These are phyloP conservation scores for Allium sativum DNA, from an alignment of 106 monocot species.

Conservation along the genomic window DNA sequence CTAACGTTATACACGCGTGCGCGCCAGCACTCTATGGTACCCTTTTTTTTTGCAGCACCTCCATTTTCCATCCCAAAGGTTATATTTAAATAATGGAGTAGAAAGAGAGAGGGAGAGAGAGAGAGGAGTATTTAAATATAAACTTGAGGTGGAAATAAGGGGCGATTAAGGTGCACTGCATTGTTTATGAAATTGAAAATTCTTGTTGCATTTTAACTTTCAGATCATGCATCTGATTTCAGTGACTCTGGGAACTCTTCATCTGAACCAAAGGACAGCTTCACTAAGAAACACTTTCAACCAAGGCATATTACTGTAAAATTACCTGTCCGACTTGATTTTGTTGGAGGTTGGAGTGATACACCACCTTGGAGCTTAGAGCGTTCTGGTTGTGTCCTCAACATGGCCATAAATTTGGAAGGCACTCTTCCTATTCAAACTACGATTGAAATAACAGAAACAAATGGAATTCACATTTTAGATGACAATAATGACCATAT, in stretches of 20 bases:
- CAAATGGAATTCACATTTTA: conserved; percentile 41
- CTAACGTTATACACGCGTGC: too few species aligned
- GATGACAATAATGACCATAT: conserved; percentile 62
- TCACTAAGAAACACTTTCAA: conserved; percentile 10
- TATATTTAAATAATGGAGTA: too few species aligned
- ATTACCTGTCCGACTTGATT: conserved; percentile 86
- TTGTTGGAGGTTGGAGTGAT: conserved; percentile 98
- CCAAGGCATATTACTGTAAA: conserved; percentile 39
- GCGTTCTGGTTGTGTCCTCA: conserved; percentile 85
- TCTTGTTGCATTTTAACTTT: conserved; percentile 1
- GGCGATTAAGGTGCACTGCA: too few species aligned
- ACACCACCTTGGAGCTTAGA: conserved; percentile 98
- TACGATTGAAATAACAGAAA: conserved; percentile 47
- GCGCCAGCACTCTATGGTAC: too few species aligned
- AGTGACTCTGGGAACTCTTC: conserved; percentile 6
- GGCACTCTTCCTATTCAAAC: conserved; percentile 55
- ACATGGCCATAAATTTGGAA: conserved; percentile 82
- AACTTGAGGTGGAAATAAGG: too few species aligned
- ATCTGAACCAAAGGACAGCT: conserved; percentile 1
- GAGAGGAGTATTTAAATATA: too few species aligned
- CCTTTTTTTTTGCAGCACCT: too few species aligned
- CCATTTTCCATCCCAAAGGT: too few species aligned
- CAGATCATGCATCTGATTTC: conserved; percentile 20
- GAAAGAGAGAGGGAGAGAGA: too few species aligned
- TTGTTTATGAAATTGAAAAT: too few species aligned